Percentiles rank a stretch among this genome's conserved stretches.
phyloP scores from a whole-genome alignment of 2,329 filamentous ascomycete genomes.

The Fusarium vanettenii region DNA sequence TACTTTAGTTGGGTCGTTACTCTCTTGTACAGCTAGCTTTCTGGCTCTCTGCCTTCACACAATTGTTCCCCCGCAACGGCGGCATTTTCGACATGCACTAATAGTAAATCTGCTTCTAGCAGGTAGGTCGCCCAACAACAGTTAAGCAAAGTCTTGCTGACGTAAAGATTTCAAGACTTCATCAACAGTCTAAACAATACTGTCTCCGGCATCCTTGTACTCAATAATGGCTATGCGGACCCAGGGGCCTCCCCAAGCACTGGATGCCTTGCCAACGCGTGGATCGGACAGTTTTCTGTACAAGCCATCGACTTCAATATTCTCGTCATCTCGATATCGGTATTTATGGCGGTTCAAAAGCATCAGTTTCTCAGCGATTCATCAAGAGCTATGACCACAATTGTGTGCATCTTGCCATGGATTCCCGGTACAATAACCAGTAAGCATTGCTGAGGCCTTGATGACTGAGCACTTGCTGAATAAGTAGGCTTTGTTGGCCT shows the following conservation, averaged over 20 bases:
- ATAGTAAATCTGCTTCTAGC: neutral
- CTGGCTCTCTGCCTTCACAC: neutral
- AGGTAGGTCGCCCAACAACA: neutral
- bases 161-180: neutral
- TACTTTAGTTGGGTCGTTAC: neutral
- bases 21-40: neutral
- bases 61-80: neutral
- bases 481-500: neutral
- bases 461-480: neutral
- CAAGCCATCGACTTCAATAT: constrained; percentile 3
- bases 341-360: neutral
- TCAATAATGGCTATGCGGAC: neutral
- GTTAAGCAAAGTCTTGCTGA: neutral
- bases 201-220: neutral
- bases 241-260: neutral
- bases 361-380: neutral
- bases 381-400: neutral
- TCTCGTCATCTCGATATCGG: neutral
- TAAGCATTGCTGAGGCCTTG: neutral
- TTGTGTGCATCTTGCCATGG: neutral
- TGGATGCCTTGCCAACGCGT: neutral
- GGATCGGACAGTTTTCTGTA: constrained; percentile 1
- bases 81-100: neutral
- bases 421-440: neutral
- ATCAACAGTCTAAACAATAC: neutral